Evolutionary conservation across 805 yeast species (phyloP).

Genomic region (Zygosaccharomyces rouxii): DNA sequence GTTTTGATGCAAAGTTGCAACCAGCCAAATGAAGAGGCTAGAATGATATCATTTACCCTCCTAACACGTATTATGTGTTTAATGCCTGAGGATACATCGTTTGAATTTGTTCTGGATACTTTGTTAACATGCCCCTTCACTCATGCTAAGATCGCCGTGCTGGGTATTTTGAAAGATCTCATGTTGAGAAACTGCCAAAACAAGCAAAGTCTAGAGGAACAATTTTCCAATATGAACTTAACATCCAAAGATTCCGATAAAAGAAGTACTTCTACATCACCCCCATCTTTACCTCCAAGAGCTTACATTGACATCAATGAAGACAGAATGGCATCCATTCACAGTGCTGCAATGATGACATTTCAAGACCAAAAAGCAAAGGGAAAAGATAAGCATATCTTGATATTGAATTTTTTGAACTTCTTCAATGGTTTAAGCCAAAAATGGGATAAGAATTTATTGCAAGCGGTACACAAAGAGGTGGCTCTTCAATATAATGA

Average conservation of each 20-base stretch:
- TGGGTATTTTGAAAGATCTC: conserved; percentile 68
- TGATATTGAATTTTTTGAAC: conserved; percentile 53
- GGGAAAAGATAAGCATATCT: conserved; percentile 14
- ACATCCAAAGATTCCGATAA: background rate
- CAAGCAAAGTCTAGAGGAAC: conserved; percentile 6
- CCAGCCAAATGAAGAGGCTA: conserved; percentile 36
- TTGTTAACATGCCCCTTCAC: conserved; percentile 63
- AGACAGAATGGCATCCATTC: conserved; percentile 40
- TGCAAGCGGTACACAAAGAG: conserved; percentile 32
- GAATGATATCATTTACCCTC: conserved; percentile 51
- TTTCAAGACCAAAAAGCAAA: conserved; percentile 24
- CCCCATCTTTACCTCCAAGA: conserved; percentile 20
- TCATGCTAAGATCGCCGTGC: conserved; percentile 52
- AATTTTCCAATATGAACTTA: conserved; percentile 8
- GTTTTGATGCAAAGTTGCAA: conserved; percentile 38
- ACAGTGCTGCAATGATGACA: conserved; percentile 21
- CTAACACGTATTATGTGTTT: conserved; percentile 59
- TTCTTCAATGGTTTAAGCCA: conserved; percentile 40
- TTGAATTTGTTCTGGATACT: conserved; percentile 58
- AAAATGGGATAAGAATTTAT: conserved; percentile 31
- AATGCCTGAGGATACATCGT: conserved; percentile 53
- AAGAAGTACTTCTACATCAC: conserved; percentile 4
- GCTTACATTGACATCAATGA: conserved; percentile 41
- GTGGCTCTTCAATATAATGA: conserved; percentile 27
- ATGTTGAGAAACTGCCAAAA: conserved; percentile 36